A percentile compares a stretch with the other conserved stretches of the same genome.
Conservation (phyloP, 2,329 filamentous ascomycete species). For the Dothistroma pini region DNA sequence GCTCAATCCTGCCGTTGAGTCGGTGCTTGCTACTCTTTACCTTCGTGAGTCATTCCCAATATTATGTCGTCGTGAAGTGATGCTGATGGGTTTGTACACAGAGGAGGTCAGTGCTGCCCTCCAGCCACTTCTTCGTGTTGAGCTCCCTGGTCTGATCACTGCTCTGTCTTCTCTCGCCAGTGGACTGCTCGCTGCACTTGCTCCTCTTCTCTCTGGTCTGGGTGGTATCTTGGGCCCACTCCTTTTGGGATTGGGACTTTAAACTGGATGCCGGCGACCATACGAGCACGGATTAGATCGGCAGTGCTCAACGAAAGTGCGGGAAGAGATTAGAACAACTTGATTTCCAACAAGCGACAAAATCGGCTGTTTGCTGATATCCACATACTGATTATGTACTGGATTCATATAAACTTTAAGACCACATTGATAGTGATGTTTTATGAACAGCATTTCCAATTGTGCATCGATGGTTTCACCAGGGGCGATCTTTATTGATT, state of each 20-base stretch:
- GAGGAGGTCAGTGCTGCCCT: slow-evolving; percentile 9
- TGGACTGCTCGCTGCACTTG: slow-evolving; percentile 6
- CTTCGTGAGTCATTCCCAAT: background rate
- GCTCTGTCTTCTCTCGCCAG: slow-evolving; percentile 6
- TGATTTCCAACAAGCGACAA: too few species aligned
- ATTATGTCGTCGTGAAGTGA: background rate
- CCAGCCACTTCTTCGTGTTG: slow-evolving; percentile 10
- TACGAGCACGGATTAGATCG: too few species aligned
- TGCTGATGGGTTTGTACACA: slow-evolving; percentile 3
- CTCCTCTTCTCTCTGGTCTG: slow-evolving; percentile 4
- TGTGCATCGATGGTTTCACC: too few species aligned
- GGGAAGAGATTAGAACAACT: too few species aligned
- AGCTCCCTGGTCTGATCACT: slow-evolving; percentile 10
- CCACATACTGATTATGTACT: too few species aligned
- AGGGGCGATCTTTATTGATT: too few species aligned
- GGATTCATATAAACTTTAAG: too few species aligned
- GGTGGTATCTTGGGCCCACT: slow-evolving; percentile 13
- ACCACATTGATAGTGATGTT: too few species aligned
- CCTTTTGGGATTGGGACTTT: background rate
- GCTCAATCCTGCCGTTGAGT: slow-evolving; percentile 14
- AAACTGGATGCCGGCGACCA: too few species aligned
- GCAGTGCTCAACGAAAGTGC: too few species aligned
- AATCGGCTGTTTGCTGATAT: too few species aligned
- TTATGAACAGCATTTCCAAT: too few species aligned
- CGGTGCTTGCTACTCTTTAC: slow-evolving; percentile 10